Base-by-base conservation (phyloP, 2,329 filamentous ascomycete species). In the Penicillium sp. region DNA sequence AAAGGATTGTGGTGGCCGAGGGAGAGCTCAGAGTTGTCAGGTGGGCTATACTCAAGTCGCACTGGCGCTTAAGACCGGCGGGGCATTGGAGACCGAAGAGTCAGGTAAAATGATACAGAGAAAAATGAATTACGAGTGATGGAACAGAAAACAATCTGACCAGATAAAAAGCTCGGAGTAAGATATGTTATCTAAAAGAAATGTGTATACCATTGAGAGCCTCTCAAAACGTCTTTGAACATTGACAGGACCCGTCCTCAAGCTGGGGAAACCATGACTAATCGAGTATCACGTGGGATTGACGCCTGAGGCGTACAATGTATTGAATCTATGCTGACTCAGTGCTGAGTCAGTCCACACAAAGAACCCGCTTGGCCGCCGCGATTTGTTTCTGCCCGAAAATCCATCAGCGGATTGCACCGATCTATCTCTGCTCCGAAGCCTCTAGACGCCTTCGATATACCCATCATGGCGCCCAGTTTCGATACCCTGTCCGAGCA, bases 401-500 rank as follows among this genome's bases (percentile, higher is more conserved):
- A 70, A 65, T 67, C 66, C 53, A 65, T 62, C 62, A 64, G 62
- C 46, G 51, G 27, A 57, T 46, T 65, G 55, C 55, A 55, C 46
- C 57, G 64, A 58, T 62, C 52, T 56, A 56, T 44, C 52, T 59
- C 58, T 57, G 62, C 56, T 61, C 59, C 52, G 52, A 55, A 53
- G 39, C 50, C 56, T 53, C 44, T 53, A 50, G 56, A 62, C 60
- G 57, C 63, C 63, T 52, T 58, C 46, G 59, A 51, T 55, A 56
- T 53, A 59, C 50, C 59, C 61, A 91, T 76, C 79, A 97, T 97
- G 92, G 91, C 93, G 77, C 88, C 89, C 66, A 91, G 90, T 73
- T 97, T 96, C 77, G 90, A 96, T 72, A 89, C 91, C 70, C 82
- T 97, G 72, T 88, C 89, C 76, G 91, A 96, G 76, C 90, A 93